A percentile compares a stretch with the other conserved stretches of the same genome.
Evolutionary conservation across 1,284 basidiomycete species (phyloP).

Genomic region (Trichosporon sp.): DNA sequence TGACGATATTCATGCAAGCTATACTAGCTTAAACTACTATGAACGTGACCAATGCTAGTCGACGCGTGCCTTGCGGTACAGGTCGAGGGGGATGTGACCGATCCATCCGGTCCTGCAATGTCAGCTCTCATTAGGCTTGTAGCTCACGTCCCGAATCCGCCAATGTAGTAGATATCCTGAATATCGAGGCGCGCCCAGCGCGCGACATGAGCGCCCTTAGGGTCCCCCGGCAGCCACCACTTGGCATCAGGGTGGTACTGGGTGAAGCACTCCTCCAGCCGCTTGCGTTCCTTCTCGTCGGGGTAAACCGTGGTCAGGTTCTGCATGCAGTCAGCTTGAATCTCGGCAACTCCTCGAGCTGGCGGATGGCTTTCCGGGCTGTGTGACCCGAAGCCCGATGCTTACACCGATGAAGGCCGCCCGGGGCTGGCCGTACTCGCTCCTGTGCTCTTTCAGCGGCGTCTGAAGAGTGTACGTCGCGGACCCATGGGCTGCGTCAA

Average conservation of each 20-base stretch:
- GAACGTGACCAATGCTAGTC: neutral
- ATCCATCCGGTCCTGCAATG: slow-evolving; percentile 60
- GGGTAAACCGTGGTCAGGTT: slow-evolving; percentile 48
- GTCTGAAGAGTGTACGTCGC: slow-evolving; percentile 64
- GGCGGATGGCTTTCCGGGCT: too few species aligned
- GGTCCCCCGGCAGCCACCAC: slow-evolving; percentile 49
- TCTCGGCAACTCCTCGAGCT: too few species aligned
- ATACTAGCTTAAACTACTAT: neutral
- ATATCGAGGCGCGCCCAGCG: slow-evolving; percentile 49
- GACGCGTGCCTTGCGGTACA: slow-evolving; percentile 57
- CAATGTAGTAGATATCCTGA: slow-evolving; percentile 65
- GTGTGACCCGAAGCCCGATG: neutral
- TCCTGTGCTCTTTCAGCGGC: slow-evolving; percentile 54
- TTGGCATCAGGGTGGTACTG: slow-evolving; percentile 52
- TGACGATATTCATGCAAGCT: neutral
- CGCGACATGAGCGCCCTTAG: slow-evolving; percentile 43
- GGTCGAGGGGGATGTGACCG: slow-evolving; percentile 62
- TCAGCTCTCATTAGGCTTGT: slow-evolving; percentile 2
- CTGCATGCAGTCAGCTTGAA: slow-evolving; percentile 28
- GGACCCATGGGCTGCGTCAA: slow-evolving; percentile 59
- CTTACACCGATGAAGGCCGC: slow-evolving; percentile 64
- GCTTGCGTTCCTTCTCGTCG: slow-evolving; percentile 33
- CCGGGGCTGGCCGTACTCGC: slow-evolving; percentile 53
- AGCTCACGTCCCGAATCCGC: slow-evolving; percentile 66
- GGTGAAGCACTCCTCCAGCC: slow-evolving; percentile 44